A percentile compares a stretch with the other conserved stretches of the same genome.
Conservation (phyloP, 306 rosid species). For the Cicer arietinum region DNA sequence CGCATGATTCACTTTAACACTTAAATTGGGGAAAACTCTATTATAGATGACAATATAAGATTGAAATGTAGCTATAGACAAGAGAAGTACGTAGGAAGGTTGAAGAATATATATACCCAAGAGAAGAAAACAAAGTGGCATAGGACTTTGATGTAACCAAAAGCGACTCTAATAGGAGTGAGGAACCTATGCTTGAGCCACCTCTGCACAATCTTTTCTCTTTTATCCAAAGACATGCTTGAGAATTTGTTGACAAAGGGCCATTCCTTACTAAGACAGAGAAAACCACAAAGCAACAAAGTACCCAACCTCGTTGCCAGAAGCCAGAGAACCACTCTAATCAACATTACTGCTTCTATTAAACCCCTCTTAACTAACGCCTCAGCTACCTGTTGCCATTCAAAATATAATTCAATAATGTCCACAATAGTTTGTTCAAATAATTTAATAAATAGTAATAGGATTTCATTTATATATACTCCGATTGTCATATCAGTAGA, state of each 20-base stretch:
- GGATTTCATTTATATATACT: too few species aligned
- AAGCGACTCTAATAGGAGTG: constrained; percentile 55
- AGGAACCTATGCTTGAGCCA: constrained; percentile 51
- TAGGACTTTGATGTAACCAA: constrained; percentile 53
- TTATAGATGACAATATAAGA: too few species aligned
- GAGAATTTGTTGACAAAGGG: constrained; percentile 55
- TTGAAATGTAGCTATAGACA: too few species aligned
- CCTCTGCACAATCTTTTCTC: constrained; percentile 52
- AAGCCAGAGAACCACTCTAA: constrained; percentile 56
- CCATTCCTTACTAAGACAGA: constrained; percentile 46
- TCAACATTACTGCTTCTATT: constrained; percentile 47
- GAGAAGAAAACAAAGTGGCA: constrained; percentile 52
- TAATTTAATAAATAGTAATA: background rate
- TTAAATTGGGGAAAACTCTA: too few species aligned
- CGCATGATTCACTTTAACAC: too few species aligned
- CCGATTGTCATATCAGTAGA: too few species aligned
- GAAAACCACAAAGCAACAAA: constrained; percentile 51
- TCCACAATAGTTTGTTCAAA: background rate
- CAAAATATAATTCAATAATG: background rate
- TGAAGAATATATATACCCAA: constrained; percentile 40
- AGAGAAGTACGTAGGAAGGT: constrained; percentile 2
- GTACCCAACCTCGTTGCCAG: constrained; percentile 56
- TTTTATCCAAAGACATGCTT: constrained; percentile 48
- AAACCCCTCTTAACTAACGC: constrained; percentile 39
- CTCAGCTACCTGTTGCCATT: constrained; percentile 52